These are phyloP conservation scores for Candida argentea DNA, from an alignment of 805 yeast species.

Conservation along the genomic window DNA sequence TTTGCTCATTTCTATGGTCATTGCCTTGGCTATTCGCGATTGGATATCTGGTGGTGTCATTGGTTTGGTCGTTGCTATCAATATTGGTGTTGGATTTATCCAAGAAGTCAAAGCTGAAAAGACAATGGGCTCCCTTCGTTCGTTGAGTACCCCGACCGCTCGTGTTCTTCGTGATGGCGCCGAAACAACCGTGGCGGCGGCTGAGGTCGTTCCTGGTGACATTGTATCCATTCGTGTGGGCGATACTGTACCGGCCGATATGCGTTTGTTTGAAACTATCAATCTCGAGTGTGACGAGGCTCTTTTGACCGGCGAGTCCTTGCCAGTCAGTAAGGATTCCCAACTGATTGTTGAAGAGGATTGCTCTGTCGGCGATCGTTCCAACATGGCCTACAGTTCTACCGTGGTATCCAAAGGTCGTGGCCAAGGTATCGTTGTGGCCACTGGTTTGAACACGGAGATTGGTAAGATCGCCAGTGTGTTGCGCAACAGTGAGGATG, in stretches of 20 bases:
- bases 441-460: conserved; percentile 30
- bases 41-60: conserved; percentile 38
- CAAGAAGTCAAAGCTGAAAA: conserved; percentile 43
- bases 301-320: conserved; percentile 30
- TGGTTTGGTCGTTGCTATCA: conserved; percentile 33
- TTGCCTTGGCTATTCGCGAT: conserved; percentile 27
- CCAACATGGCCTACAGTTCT: conserved; percentile 25
- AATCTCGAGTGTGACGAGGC: conserved; percentile 36
- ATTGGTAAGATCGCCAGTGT: conserved; percentile 32
- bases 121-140: conserved; percentile 39
- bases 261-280: conserved; percentile 24
- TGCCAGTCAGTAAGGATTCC: conserved; percentile 22
- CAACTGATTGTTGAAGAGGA: conserved; percentile 28
- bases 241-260: conserved; percentile 35
- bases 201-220: conserved; percentile 38
- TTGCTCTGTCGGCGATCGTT: conserved; percentile 24
- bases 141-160: conserved; percentile 38
- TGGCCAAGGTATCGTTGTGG: conserved; percentile 28
- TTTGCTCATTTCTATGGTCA: conserved; percentile 25
- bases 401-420: conserved; percentile 33
- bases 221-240: conserved; percentile 30
- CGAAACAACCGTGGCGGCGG: conserved; percentile 23
- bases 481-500: conserved; percentile 13
- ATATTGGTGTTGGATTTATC: conserved; percentile 39
- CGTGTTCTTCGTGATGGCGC: conserved; percentile 35